These are phyloP conservation scores for Fallopia convolvulus DNA, from an alignment of 148 eudicot species.

Conservation along the genomic window DNA sequence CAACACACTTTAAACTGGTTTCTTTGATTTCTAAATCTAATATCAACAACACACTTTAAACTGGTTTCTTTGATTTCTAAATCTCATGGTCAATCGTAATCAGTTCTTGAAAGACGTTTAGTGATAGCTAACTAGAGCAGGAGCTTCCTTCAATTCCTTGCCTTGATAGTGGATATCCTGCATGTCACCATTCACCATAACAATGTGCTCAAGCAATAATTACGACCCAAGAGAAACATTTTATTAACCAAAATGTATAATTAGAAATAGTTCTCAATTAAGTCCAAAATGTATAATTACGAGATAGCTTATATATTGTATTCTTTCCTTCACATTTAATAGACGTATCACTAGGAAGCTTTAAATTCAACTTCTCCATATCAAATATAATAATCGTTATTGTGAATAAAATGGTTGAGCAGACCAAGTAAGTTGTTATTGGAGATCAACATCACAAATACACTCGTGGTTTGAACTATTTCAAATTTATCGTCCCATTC, in stretches of 20 bases:
- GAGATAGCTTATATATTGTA: neutral
- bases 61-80: neutral
- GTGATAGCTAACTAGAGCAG: constrained; percentile 83
- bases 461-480: neutral
- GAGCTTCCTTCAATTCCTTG: constrained; percentile 59
- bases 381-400: neutral
- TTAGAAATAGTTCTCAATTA: neutral
- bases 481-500: neutral
- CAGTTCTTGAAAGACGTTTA: constrained; percentile 14
- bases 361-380: neutral
- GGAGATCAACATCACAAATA: neutral
- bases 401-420: neutral
- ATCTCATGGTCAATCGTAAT: neutral
- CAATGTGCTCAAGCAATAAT: neutral
- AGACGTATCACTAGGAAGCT: neutral
- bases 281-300: neutral
- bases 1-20: too few species aligned
- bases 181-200: constrained; percentile 12
- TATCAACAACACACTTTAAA: neutral
- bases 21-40: neutral
- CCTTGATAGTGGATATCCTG: constrained; percentile 84
- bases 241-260: too few species aligned
- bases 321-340: neutral
- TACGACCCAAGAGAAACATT: neutral
- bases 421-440: neutral